phyloP scores from a whole-genome alignment of 306 rosid genomes.

The Potentilla sterilis region DNA sequence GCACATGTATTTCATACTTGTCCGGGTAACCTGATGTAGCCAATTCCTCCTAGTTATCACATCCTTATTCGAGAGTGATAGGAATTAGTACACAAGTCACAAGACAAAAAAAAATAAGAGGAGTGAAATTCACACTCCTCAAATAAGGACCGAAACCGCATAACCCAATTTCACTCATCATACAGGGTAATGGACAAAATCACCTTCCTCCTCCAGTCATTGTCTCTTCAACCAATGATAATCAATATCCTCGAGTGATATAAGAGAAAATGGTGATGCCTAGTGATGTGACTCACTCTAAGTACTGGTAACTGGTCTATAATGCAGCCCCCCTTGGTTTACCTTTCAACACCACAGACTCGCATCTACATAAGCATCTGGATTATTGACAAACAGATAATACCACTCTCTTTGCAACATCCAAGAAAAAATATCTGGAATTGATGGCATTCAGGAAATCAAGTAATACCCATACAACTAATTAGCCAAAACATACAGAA shows the following conservation, averaged over 20 bases:
- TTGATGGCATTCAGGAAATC: background rate
- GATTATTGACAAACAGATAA: background rate
- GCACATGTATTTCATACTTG: too few relatives aligned
- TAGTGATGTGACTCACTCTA: background rate
- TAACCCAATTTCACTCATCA: background rate
- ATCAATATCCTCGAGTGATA: background rate
- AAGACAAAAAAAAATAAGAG: too few relatives aligned
- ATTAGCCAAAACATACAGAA: slow-evolving; percentile 14
- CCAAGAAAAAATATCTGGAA: background rate
- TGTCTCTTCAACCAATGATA: background rate
- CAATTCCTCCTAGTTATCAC: background rate
- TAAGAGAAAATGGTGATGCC: background rate
- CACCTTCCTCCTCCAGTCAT: background rate
- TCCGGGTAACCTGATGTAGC: background rate
- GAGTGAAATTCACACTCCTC: too few relatives aligned
- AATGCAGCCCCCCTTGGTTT: background rate
- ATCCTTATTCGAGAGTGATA: background rate
- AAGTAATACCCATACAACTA: background rate
- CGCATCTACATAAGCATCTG: background rate
- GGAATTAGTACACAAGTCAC: background rate
- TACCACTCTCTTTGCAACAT: background rate
- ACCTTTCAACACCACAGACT: background rate
- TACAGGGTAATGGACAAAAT: background rate
- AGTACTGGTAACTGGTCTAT: background rate
- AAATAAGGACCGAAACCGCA: background rate